Base-by-base conservation (phyloP, 1,139 yeast genomes). In the Saccharomycopsis crataegensis region DNA sequence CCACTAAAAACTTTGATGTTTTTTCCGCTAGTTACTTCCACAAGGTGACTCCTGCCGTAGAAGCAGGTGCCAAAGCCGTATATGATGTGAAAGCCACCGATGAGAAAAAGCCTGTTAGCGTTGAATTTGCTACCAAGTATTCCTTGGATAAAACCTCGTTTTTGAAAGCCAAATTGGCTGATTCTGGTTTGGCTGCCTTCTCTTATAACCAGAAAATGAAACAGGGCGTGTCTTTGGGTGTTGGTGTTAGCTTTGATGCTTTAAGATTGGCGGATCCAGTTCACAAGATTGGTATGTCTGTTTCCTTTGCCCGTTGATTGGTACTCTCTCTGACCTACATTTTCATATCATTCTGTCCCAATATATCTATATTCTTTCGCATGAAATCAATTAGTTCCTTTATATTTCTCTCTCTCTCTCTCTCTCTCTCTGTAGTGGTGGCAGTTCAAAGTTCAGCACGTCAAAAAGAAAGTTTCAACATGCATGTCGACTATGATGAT, bases 1-100 rank as follows among this genome's bases (percentile, higher is more conserved):
- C 95, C 66, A 81, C 94, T 70, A 82, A 86, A 78, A 89, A 90
- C 82, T 80, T 91, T 71, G 80, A 90, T 58, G 84, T 91, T 63
- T 88, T 86, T 80, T 79, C 96, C 57, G 97, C 96, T 66, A 91
- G 96, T 64, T 90, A 91, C 83, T 93, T 83, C 90, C 98, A 93
- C 85, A 86, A 80, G 74, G 96, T 93, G 62, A 82, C 90, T 65
- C 87, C 94, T 62, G 75, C 77, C 65, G 89, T 93, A 65, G 96
- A 93, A 80, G 96, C 91, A 65, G 98, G 97, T 77, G 96, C 97
- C 66, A 90, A 87, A 80, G 96, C 97, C 67, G 84, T 94, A 63
- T 88, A 94, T 84, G 96, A 90, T 77, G 84, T 96, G 61, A 77
- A 87, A 60, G 83, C 89, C 72, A 77, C 87, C 60, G 76, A 75